Evolutionary conservation across 2,329 filamentous ascomycete genomes (phyloP).

Genomic region (Coccinonectria pachysandricola): DNA sequence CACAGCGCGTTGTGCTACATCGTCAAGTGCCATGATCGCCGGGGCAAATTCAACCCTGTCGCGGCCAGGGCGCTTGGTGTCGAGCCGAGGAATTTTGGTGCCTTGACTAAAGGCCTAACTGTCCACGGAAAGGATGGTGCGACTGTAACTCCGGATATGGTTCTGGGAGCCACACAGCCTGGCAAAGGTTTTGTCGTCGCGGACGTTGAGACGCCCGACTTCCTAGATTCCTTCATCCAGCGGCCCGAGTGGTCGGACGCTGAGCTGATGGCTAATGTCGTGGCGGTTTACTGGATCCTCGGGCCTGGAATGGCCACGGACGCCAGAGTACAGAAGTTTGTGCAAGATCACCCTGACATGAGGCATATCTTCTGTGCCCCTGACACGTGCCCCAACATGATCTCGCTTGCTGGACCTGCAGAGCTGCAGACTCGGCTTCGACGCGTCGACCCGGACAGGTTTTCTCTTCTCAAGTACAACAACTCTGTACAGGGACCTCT

Average conservation of each 20-base stretch:
- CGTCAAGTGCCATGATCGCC: slow-evolving; percentile 61
- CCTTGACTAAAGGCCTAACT: slow-evolving; percentile 51
- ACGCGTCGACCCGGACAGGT: slow-evolving; percentile 63
- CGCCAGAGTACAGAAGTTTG: slow-evolving; percentile 56
- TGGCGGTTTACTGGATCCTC: slow-evolving; percentile 71
- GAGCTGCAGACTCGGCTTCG: slow-evolving; percentile 58
- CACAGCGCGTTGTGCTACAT: slow-evolving; percentile 75
- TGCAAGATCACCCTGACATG: slow-evolving; percentile 46
- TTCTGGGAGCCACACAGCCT: slow-evolving; percentile 55
- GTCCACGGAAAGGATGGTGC: slow-evolving; percentile 55
- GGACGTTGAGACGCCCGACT: slow-evolving; percentile 62
- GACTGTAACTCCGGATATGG: slow-evolving; percentile 75
- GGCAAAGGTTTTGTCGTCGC: slow-evolving; percentile 71
- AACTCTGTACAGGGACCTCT: slow-evolving; percentile 29
- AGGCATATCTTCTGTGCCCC: slow-evolving; percentile 70
- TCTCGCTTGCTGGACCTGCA: slow-evolving; percentile 59
- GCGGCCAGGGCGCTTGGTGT: slow-evolving; percentile 59
- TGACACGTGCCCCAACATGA: slow-evolving; percentile 65
- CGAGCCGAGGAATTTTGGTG: slow-evolving; percentile 42
- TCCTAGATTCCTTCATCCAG: slow-evolving; percentile 58
- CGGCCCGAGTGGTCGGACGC: slow-evolving; percentile 62
- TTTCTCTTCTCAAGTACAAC: slow-evolving; percentile 57
- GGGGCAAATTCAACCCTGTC: slow-evolving; percentile 68
- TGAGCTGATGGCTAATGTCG: slow-evolving; percentile 56
- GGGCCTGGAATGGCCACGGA: slow-evolving; percentile 57